Evolutionary conservation across 1,284 basidiomycete species (phyloP).

Genomic region (Uromyces viciae-fabae): DNA sequence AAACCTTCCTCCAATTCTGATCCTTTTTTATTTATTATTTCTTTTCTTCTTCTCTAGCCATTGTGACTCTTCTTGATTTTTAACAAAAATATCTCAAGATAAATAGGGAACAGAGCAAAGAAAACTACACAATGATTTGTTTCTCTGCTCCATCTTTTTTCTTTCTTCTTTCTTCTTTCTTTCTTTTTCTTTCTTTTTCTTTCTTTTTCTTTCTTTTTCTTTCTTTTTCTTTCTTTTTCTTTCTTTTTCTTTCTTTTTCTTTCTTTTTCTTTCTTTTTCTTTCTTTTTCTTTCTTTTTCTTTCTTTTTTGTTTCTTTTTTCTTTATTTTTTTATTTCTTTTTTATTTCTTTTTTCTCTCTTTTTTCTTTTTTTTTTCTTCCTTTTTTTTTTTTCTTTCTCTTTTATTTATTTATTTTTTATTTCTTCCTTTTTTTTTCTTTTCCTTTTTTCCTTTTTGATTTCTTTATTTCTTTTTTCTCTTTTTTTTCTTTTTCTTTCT

Average conservation of each 20-base stretch:
- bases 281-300: neutral
- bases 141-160: no score
- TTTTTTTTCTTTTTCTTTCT: neutral
- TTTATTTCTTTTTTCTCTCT: neutral
- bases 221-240: neutral
- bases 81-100: no score
- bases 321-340: neutral
- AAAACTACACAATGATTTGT: no score
- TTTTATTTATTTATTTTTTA: neutral
- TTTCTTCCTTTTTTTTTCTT: neutral
- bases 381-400: neutral
- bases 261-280: neutral
- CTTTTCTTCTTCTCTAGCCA: no score
- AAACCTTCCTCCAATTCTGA: neutral
- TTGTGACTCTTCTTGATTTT: no score
- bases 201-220: neutral
- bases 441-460: neutral
- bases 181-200: neutral
- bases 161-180: no score
- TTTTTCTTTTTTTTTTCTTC: neutral
- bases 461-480: neutral
- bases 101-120: no score
- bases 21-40: neutral
- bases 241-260: neutral
- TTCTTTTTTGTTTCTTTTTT: neutral